phyloP scores from a whole-genome alignment of 2,329 filamentous ascomycete species.

The Aspergillus melleus region DNA sequence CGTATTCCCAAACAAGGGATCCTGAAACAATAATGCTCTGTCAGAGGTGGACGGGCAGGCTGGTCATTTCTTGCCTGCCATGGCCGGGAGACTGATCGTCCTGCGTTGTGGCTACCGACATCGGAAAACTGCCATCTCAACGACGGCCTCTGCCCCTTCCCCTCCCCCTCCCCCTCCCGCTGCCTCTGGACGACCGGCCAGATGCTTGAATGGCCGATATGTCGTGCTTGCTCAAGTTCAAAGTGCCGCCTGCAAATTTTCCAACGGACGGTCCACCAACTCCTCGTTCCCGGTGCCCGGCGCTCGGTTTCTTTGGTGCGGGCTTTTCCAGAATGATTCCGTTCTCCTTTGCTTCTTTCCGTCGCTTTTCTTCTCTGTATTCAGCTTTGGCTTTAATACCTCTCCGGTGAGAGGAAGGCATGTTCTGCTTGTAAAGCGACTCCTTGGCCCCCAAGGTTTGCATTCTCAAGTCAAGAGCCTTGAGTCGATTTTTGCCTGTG shows the following conservation, averaged over 20 bases:
- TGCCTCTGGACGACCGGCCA: constrained; percentile 7
- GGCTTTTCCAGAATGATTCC: constrained; percentile 78
- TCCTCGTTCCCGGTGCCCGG: constrained; percentile 55
- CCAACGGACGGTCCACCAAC: constrained; percentile 80
- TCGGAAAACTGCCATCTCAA: constrained; percentile 9
- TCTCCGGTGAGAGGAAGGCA: constrained; percentile 84
- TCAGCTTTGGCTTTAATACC: constrained; percentile 73
- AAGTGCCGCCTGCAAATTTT: constrained; percentile 73
- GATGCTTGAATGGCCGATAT: constrained; percentile 60
- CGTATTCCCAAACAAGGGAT: constrained; percentile 3
- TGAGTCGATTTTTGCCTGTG: constrained; percentile 72
- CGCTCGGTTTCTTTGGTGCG: constrained; percentile 37
- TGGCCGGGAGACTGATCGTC: background rate
- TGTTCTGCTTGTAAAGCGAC: constrained; percentile 74
- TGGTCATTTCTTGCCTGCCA: background rate
- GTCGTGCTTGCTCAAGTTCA: constrained; percentile 77
- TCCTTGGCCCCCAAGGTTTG: constrained; percentile 76
- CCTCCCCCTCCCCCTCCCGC: constrained; percentile 30
- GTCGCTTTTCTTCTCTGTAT: constrained; percentile 67
- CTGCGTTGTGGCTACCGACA: background rate
- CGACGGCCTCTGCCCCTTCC: constrained; percentile 29
- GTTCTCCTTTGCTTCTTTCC: constrained; percentile 82
- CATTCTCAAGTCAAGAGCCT: constrained; percentile 80
- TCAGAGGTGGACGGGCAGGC: background rate
- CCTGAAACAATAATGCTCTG: background rate